These are phyloP conservation scores for Begonia loranthoides DNA, from an alignment of 306 rosid genomes.

Conservation along the genomic window DNA sequence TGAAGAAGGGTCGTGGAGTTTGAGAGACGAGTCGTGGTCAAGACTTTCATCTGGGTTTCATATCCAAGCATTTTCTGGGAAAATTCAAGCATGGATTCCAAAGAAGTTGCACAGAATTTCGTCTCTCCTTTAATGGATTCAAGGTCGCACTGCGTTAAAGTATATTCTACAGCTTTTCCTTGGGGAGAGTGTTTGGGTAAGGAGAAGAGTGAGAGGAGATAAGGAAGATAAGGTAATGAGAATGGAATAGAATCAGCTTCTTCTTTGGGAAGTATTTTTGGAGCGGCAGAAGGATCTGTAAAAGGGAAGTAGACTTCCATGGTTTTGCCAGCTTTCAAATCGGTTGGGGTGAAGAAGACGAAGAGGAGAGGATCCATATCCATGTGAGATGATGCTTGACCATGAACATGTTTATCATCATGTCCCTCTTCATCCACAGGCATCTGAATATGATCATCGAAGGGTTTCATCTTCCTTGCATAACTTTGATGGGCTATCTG, in stretches of 20 bases:
- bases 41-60: conserved; percentile 18
- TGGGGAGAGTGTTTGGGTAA: conserved; percentile 38
- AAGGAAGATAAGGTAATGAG: conserved; percentile 25
- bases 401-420: conserved; percentile 2
- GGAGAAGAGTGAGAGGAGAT: conserved; percentile 41
- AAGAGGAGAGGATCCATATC: conserved; percentile 29
- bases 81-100: conserved; percentile 50
- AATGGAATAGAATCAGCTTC: conserved; percentile 55
- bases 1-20: conserved; percentile 27
- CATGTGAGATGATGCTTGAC: conserved; percentile 18
- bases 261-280: conserved; percentile 42
- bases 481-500: not conserved
- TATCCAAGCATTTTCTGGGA: conserved; percentile 26
- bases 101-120: conserved; percentile 52
- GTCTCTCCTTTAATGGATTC: conserved; percentile 42
- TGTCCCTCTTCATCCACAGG: not conserved
- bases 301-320: conserved; percentile 43
- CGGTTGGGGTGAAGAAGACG: conserved; percentile 49
- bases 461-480: not conserved
- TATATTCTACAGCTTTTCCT: conserved; percentile 50
- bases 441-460: conserved; percentile 1
- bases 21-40: conserved; percentile 31
- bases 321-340: conserved; percentile 33
- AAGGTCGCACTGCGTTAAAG: conserved; percentile 37
- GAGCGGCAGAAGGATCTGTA: conserved; percentile 29